Base-by-base conservation (phyloP, 2,329 filamentous ascomycete species). In the Parafenestella ontariensis region DNA sequence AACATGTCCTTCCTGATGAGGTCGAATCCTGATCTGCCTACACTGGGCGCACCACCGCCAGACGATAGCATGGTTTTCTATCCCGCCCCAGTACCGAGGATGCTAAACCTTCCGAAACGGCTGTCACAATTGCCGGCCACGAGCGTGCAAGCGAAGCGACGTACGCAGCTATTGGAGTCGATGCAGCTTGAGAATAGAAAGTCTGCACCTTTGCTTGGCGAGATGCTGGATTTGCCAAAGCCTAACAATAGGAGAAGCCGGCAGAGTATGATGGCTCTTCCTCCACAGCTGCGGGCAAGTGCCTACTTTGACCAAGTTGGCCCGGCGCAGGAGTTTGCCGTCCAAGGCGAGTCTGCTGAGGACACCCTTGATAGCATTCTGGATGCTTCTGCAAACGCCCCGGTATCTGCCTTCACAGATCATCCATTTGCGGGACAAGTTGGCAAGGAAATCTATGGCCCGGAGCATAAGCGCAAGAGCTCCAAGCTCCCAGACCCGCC, bases 31-130 rank as follows among this genome's bases (percentile, higher is more conserved):
- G 57, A 68, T 21, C 52, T 58, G 3, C 61, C 62, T 4, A 56
- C 61, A 0, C 58, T 64, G 23, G 70, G 58, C 11, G 63, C 61
- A 5, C 85, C 86, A 1, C 80, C 83, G 23, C 88, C 88, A 1
- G 89, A 87, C 4, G 87, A 94, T 62, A 82, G 88, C 64, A 96
- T 98, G 91, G 86, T 96, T 9, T 98, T 89, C 76, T 99, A 99
- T 73, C 95, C 95, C 13, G 95, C 95, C 3, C 93, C 92, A 1
- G 95, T 99, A 2, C 95, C 95, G 3, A 88, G 90, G 58, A 93
- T 96, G 88, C 83, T 99, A 52, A 98, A 96, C 66, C 79, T 99
- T 11, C 95, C 95, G 0, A 92, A 92, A 40, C 90, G 92, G 66
- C 79, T 98, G 46, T 96, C 93, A 1, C 90, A 88, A 66, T 83